Evolutionary conservation across 495 filamentous ascomycete species (phyloP).

Genomic region (Aspergillus asperescens): DNA sequence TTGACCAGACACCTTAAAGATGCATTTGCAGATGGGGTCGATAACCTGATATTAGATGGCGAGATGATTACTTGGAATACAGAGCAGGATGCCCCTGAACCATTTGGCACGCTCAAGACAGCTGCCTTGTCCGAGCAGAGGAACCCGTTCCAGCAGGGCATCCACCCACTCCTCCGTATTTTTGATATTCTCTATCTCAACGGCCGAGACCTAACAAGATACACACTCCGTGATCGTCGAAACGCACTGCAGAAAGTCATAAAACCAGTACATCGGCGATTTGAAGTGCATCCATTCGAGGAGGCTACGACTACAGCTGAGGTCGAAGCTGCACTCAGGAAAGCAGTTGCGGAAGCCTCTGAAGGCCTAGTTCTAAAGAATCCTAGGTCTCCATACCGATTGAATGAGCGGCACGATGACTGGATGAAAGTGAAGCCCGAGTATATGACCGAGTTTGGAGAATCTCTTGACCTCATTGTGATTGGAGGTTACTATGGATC

Average conservation of each 20-base stretch:
- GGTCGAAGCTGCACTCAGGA: constrained; percentile 72
- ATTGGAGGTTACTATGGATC: constrained; percentile 92
- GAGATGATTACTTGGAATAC: constrained; percentile 99
- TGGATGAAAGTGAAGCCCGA: constrained; percentile 99
- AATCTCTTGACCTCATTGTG: constrained; percentile 82
- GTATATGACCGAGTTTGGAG: constrained; percentile 96
- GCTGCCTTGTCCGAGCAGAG: constrained; percentile 77
- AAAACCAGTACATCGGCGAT: constrained; percentile 58
- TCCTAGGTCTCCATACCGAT: constrained; percentile 74
- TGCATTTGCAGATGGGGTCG: constrained; percentile 72
- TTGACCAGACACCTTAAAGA: constrained; percentile 73
- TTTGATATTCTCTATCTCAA: constrained; percentile 94
- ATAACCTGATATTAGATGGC: constrained; percentile 86
- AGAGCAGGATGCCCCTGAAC: constrained; percentile 74
- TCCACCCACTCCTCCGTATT: constrained; percentile 74
- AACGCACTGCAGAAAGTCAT: constrained; percentile 67
- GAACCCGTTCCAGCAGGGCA: constrained; percentile 67
- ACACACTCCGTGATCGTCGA: constrained; percentile 76
- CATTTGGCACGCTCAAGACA: constrained; percentile 90
- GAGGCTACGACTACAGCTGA: constrained; percentile 60
- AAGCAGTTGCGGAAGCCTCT: constrained; percentile 79
- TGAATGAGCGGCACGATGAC: constrained; percentile 90
- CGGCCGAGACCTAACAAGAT: constrained; percentile 68
- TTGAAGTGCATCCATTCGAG: constrained; percentile 77
- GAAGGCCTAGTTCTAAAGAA: constrained; percentile 96